phyloP scores from a whole-genome alignment of 495 filamentous ascomycete genomes.

The Daldinia bambusicola region DNA sequence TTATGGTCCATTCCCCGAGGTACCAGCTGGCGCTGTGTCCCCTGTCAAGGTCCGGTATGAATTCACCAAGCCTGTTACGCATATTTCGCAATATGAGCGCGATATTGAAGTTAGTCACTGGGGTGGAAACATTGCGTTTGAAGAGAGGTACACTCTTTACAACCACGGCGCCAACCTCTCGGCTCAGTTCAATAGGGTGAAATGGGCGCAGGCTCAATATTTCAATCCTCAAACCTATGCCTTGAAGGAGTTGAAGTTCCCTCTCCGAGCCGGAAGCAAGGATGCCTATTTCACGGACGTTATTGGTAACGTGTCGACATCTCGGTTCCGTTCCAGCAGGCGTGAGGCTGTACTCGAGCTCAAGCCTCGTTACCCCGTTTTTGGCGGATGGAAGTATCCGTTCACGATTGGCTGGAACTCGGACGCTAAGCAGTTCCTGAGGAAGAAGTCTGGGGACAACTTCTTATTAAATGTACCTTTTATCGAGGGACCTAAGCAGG shows the following conservation, averaged over 20 bases:
- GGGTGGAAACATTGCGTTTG: constrained; percentile 94
- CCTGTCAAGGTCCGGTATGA: constrained; percentile 87
- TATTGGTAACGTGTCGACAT: constrained; percentile 97
- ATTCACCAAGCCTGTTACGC: constrained; percentile 90
- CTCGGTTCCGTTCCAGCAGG: constrained; percentile 80
- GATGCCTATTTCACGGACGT: constrained; percentile 96
- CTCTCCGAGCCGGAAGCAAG: constrained; percentile 77
- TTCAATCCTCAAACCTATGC: constrained; percentile 79
- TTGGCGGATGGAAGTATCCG: constrained; percentile 97
- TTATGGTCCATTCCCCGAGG: constrained; percentile 88
- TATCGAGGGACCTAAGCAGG: constrained; percentile 86
- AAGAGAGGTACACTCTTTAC: constrained; percentile 90
- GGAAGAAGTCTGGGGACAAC: constrained; percentile 68
- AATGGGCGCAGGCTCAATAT: constrained; percentile 80
- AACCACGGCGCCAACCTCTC: constrained; percentile 87
- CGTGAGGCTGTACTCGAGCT: constrained; percentile 87
- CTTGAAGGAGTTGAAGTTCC: constrained; percentile 82
- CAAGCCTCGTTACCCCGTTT: constrained; percentile 90
- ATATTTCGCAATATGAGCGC: constrained; percentile 78
- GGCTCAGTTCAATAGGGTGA: constrained; percentile 85
- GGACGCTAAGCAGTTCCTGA: constrained; percentile 77
- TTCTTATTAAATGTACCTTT: constrained; percentile 97
- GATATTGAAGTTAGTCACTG: constrained; percentile 96
- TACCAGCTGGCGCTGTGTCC: constrained; percentile 76
- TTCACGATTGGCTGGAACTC: constrained; percentile 96